Percentiles rank a stretch among this genome's conserved stretches.
phyloP scores from a whole-genome alignment of 257 asterid genomes.

The Solanum neorickii region DNA sequence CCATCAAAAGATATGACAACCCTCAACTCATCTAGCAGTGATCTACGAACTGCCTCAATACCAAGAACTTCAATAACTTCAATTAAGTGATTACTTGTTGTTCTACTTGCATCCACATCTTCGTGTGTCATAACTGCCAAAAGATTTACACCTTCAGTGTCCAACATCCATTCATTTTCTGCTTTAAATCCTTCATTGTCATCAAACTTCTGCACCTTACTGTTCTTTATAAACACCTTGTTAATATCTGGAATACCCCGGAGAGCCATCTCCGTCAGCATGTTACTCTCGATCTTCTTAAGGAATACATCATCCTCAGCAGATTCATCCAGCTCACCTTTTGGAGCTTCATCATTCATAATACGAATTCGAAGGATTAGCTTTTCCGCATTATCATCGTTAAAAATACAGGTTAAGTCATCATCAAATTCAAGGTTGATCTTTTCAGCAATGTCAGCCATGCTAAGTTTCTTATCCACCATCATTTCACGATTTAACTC shows the following conservation, averaged over 20 bases:
- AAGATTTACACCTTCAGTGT: conserved; percentile 95
- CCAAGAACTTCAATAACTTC: conserved; percentile 98
- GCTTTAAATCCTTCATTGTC: conserved; percentile 78
- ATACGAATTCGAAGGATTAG: conserved; percentile 96
- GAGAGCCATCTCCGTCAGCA: conserved; percentile 99
- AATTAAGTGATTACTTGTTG: conserved; percentile 92
- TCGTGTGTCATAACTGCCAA: conserved; percentile 91
- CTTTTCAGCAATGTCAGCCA: conserved; percentile 99
- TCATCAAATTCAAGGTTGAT: conserved; percentile 85
- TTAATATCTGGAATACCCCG: conserved; percentile 96
- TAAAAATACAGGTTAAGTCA: conserved; percentile 86
- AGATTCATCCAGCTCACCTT: conserved; percentile 90
- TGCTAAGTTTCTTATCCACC: conserved; percentile 99
- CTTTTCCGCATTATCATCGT: conserved; percentile 95
- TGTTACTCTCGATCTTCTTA: conserved; percentile 92
- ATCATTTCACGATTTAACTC: conserved; percentile 96
- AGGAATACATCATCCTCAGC: conserved; percentile 98
- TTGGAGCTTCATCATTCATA: conserved; percentile 96
- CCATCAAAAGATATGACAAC: conserved; percentile 98
- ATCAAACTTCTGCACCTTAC: conserved; percentile 66
- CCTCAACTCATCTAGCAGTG: conserved; percentile 91
- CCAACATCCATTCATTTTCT: conserved; percentile 96
- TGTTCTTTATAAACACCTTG: conserved; percentile 87
- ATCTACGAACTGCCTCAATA: conserved; percentile 90
- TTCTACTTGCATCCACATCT: conserved; percentile 82